A percentile compares a stretch with the other conserved stretches of the same genome.
Conservation (phyloP, 2,329 filamentous ascomycete genomes). For the Botrytis hyacinthi region DNA sequence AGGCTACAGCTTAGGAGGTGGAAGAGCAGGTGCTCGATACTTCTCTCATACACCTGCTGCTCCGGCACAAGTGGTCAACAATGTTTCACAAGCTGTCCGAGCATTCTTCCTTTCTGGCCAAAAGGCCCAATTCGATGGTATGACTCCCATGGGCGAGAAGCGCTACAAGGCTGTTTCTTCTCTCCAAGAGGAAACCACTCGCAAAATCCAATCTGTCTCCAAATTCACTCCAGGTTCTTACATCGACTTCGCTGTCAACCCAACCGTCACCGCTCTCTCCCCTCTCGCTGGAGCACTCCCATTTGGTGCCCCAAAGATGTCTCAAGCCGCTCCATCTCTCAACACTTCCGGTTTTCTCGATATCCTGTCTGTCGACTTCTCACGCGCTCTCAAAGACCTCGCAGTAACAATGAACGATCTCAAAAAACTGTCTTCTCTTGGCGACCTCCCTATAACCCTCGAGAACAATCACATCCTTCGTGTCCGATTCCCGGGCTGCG, state of each 20-base stretch:
- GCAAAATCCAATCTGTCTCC: constrained; percentile 61
- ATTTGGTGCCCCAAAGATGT: constrained; percentile 38
- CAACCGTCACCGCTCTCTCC: constrained; percentile 84
- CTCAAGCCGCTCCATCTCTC: constrained; percentile 56
- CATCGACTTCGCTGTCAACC: constrained; percentile 84
- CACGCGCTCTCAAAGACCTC: constrained; percentile 79
- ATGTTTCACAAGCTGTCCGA: constrained; percentile 89
- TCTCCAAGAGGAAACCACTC: constrained; percentile 69
- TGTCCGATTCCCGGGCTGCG: constrained; percentile 88
- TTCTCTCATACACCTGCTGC: constrained; percentile 86
- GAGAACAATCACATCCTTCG: constrained; percentile 61
- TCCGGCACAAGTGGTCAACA: constrained; percentile 87
- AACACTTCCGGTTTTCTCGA: constrained; percentile 83
- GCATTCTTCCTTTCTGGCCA: constrained; percentile 91
- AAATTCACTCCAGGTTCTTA: constrained; percentile 68
- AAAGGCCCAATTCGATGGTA: constrained; percentile 81
- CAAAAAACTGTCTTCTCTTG: constrained; percentile 70
- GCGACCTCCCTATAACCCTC: constrained; percentile 79
- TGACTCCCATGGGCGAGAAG: constrained; percentile 70
- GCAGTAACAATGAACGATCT: constrained; percentile 78
- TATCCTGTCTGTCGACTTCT: constrained; percentile 82
- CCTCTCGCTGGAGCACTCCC: constrained; percentile 61
- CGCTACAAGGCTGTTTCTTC: constrained; percentile 74
- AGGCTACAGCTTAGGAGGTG: constrained; percentile 77
- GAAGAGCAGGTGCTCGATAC: constrained; percentile 71